Evolutionary conservation across 352 stramenopile species (phyloP).

Genomic region (Pythium apleroticum): DNA sequence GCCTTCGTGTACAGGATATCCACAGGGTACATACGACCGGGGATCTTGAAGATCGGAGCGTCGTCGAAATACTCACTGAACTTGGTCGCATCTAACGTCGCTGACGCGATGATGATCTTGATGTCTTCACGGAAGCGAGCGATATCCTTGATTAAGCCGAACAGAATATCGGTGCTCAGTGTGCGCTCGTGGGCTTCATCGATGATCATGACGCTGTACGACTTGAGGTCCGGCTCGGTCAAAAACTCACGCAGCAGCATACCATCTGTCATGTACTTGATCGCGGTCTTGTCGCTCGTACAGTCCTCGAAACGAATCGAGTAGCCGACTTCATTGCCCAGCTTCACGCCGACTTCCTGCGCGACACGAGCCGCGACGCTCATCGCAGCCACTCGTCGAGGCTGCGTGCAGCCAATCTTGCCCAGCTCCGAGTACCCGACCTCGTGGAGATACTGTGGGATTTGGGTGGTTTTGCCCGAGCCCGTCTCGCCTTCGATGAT

Average conservation of each 20-base stretch:
- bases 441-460: constrained; percentile 97
- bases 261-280: constrained; percentile 99
- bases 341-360: constrained; percentile 97
- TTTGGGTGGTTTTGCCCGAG: constrained; percentile 98
- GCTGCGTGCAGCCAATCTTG: constrained; percentile 95
- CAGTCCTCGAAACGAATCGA: constrained; percentile 99
- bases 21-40: constrained; percentile 94
- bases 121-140: constrained; percentile 95
- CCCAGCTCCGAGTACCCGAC: constrained; percentile 97
- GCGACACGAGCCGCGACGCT: constrained; percentile 98
- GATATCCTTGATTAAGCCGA: constrained; percentile 99
- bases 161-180: constrained; percentile 98
- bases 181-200: constrained; percentile 99
- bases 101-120: constrained; percentile 97
- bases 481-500: constrained; percentile 93
- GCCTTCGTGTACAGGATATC: constrained; percentile 99
- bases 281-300: constrained; percentile 95
- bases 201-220: constrained; percentile 98
- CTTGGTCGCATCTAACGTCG: constrained; percentile 98
- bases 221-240: constrained; percentile 95
- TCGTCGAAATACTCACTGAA: constrained; percentile 99
- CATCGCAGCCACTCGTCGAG: constrained; percentile 98
- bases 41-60: constrained; percentile 98
- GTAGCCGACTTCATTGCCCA: constrained; percentile 98
- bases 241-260: constrained; percentile 99